Evolutionary conservation across 768 basidiomycete species (phyloP), one percentile per base, ranked within the genome.

Genomic region (Austroboletus eburneus): DNA sequence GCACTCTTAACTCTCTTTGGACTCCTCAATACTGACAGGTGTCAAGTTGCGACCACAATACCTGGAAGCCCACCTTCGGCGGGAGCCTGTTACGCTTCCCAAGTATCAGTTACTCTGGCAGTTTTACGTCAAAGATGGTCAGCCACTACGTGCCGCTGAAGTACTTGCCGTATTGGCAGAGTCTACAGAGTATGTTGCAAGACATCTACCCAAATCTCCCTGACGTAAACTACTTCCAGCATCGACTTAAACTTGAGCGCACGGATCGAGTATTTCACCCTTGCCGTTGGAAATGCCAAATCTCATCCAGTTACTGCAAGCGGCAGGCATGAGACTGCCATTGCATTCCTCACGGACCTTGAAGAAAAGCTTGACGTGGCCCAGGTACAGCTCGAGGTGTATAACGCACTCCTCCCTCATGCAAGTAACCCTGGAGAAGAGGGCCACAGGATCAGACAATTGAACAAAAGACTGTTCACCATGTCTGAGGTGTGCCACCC

Each of bases 351-450:
- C n/a, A 91, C 87, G 0, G 87, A 90, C 55, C 73, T 96, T 17
- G 94, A 97, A 71, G 96, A 99, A 67, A 92, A 93, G 62, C 78
- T 97, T 12, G 96, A 99, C 36, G 96, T 99, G 21, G 90, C 93
- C 6, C 88, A 95, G 68, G 91, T 98, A 9, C 96, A 99, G 61
- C 71, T 94, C n/a, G 95, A 97, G 65, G 78, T 96, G 39, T 88
- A 82, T 58, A 78, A 87, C 53, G 70, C 73, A 10, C 73, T 91
- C 14, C 62, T 72, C 7, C 80, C 83, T 16, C 83, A 81, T 50
- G 68, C 79, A 23, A 70, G 76, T 49, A 79, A 85, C 49, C 77
- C 78, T 12, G 77, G 74, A 2, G 81, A 79, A 53, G 77, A 81
- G 45, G 80, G 83, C 33, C 76, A 78, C 46, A 77, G 80, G 54